Evolutionary conservation across 2,329 filamentous ascomycete genomes (phyloP).

Genomic region (Arthrobotrys sphaeroides): DNA sequence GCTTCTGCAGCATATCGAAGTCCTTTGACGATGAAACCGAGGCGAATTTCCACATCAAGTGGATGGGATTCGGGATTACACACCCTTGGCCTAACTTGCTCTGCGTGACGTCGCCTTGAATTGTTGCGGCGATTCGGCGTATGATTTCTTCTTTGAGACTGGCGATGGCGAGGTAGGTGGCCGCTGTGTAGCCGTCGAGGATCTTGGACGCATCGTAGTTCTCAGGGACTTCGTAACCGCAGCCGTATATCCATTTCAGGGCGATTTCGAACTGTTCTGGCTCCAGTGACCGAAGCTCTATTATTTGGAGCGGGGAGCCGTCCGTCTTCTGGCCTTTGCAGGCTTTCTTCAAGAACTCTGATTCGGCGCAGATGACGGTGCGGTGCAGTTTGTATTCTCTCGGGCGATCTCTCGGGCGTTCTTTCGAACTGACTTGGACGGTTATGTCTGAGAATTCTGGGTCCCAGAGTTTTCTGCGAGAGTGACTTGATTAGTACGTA

Average conservation of each 20-base stretch:
- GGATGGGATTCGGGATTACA: neutral
- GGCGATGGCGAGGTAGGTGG: neutral
- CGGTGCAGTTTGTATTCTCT: conserved; percentile 56
- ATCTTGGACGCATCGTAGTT: neutral
- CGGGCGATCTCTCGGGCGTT: no score
- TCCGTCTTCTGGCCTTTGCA: conserved; percentile 15
- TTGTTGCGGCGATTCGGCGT: neutral
- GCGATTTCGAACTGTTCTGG: conserved; percentile 6
- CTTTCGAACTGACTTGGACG: conserved; percentile 27
- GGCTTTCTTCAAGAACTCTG: conserved; percentile 54
- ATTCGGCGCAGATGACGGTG: conserved; percentile 51
- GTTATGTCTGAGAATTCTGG: conserved; percentile 40
- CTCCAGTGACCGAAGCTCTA: conserved; percentile 3
- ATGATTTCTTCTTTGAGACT: conserved; percentile 15
- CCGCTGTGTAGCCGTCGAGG: neutral
- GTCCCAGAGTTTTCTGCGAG: conserved; percentile 17
- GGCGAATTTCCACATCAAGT: conserved; percentile 11
- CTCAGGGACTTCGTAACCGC: neutral
- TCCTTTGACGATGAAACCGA: neutral
- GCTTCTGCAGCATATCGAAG: conserved; percentile 6
- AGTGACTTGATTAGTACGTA: neutral
- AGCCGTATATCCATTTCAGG: conserved; percentile 21
- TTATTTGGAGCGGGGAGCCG: neutral
- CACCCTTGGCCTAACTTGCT: neutral
- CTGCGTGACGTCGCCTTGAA: neutral